phyloP scores from a whole-genome alignment of 2,329 filamentous ascomycete genomes.

The Paraconiothyrium sp. region DNA sequence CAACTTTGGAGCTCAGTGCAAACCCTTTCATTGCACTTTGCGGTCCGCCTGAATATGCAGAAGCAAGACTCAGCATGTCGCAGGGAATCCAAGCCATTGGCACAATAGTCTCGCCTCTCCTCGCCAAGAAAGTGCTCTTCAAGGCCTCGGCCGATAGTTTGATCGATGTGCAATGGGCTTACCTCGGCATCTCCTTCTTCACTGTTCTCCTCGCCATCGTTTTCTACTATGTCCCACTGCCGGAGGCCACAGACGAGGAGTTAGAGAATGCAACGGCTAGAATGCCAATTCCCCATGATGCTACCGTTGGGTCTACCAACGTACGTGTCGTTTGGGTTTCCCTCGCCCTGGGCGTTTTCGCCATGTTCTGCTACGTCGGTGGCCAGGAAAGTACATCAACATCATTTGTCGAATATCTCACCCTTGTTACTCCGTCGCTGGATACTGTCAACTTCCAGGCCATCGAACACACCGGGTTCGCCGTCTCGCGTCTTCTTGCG shows the following conservation, averaged over 20 bases:
- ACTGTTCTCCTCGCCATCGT: conserved; percentile 66
- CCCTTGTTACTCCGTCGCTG: conserved; percentile 48
- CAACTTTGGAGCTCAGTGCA: conserved; percentile 67
- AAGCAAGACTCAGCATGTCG: conserved; percentile 68
- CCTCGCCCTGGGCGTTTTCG: conserved; percentile 63
- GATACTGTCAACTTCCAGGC: conserved; percentile 58
- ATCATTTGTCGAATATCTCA: conserved; percentile 57
- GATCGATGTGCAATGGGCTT: conserved; percentile 71
- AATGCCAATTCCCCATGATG: conserved; percentile 40
- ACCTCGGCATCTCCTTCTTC: conserved; percentile 70
- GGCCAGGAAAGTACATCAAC: conserved; percentile 66
- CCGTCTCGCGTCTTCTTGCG: conserved; percentile 65
- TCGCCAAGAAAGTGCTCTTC: conserved; percentile 69
- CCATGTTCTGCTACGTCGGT: conserved; percentile 69
- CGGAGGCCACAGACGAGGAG: conserved; percentile 69
- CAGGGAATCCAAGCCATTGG: conserved; percentile 70
- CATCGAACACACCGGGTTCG: conserved; percentile 67
- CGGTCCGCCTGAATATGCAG: conserved; percentile 67
- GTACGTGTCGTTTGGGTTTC: conserved; percentile 66
- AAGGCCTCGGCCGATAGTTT: conserved; percentile 60
- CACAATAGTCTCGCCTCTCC: conserved; percentile 66
- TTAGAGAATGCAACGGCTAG: conserved; percentile 65
- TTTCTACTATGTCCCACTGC: conserved; percentile 70
- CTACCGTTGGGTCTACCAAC: conserved; percentile 53
- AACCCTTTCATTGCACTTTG: conserved; percentile 72